Evolutionary conservation across 305 asterid genomes (phyloP), one percentile per base, ranked within the genome.

Genomic region (Fraxinus greggii): DNA sequence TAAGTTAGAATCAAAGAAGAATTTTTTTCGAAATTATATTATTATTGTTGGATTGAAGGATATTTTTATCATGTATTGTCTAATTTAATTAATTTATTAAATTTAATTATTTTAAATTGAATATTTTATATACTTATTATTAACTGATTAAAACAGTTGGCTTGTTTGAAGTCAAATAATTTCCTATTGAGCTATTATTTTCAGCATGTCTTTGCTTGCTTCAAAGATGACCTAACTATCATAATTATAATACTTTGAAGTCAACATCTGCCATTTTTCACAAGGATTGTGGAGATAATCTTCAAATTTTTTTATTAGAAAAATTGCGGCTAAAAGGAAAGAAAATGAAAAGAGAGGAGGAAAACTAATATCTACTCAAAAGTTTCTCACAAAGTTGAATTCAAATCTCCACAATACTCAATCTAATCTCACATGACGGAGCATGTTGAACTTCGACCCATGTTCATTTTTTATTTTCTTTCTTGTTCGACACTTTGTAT

Each of bases 121-220:
- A 5, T 1, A 54, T 54, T 73, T 24, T 72, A 21, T 54, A 26
- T 45, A 48, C 17, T 33, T 28, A 67, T 67, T 67, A 63, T 48
- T 72, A 54, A 29, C n/a, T 54, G 33, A 74, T 72, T 54, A 8
- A 24, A 36, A 65, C 24, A 72, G 79, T 24, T 80, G 79, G 79
- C 35, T 32, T 56, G 69, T 83, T 61, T 9, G 9, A 67, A 80
- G 83, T 84, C 88, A 86, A 86, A 86, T 79, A 76, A 51, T 82
- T 82, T 84, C 65, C 38, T 82, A 80, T 79, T 32, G 29, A 78
- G 74, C 78, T 74, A 73, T 84, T 63, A 28, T 85, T 78, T 79
- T 78, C 80, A 78, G 70, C 56, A 77, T 81, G 82, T 81, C 72
- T 67, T 17, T 51, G 83, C 73, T 82, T 79, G 85, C 45, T 79